phyloP scores from a whole-genome alignment of 202 grass and related monocot genomes.

The Hordeum pubiflorum region DNA sequence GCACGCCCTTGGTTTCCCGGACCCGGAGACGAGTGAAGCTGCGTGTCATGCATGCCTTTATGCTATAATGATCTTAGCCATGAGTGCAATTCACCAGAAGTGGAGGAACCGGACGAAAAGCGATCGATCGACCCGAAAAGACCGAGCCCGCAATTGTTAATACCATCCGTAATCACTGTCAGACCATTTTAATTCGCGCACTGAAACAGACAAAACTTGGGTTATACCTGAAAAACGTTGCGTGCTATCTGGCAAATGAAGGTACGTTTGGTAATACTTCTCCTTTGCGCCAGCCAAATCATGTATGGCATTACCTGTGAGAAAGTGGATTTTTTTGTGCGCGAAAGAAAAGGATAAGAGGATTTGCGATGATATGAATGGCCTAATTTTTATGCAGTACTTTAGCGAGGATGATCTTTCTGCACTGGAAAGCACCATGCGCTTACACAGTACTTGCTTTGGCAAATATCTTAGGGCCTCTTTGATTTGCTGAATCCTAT shows the following conservation, averaged over 20 bases:
- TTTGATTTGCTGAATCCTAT: not conserved
- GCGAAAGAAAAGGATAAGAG: not conserved
- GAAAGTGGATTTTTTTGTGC: not conserved
- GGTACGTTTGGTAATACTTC: not conserved
- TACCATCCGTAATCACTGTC: constrained; percentile 20
- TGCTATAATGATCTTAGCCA: not conserved
- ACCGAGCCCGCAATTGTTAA: not conserved
- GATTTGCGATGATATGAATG: not conserved
- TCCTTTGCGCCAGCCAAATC: constrained; percentile 13
- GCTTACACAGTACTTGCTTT: constrained; percentile 10
- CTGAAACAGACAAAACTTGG: constrained; percentile 2
- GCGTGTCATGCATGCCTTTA: constrained; percentile 6
- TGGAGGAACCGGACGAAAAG: not conserved
- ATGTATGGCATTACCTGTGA: not conserved
- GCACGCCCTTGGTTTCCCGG: constrained; percentile 3
- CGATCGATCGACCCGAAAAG: constrained; percentile 11
- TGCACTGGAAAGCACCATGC: constrained; percentile 13
- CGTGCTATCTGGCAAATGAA: constrained; percentile 7
- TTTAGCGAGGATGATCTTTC: constrained; percentile 27
- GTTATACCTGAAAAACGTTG: constrained; percentile 12
- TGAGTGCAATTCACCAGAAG: constrained; percentile 11
- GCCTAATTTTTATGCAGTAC: constrained; percentile 28
- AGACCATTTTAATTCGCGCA: constrained; percentile 4
- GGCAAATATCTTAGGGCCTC: not conserved
- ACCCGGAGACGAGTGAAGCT: not conserved